Conservation (phyloP, 1,139 yeast genomes). For the Tardiomyces digboiensis region DNA sequence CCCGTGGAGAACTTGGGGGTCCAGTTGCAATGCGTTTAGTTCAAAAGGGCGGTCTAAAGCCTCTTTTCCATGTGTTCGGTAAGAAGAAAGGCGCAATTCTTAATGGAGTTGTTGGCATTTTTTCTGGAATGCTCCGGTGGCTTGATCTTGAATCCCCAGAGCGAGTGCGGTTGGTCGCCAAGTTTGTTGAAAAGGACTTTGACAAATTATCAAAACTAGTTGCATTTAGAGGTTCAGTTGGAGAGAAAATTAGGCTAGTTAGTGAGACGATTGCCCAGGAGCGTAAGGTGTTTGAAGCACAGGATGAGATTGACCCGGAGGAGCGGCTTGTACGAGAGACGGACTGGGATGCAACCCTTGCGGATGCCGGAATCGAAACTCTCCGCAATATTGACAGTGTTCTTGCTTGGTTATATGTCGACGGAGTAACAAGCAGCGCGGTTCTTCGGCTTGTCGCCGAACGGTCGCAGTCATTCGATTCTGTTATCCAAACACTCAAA, state of each 20-base stretch:
- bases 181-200: slow-evolving; percentile 18
- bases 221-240: slow-evolving; percentile 6
- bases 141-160: slow-evolving; percentile 21
- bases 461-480: too few species aligned
- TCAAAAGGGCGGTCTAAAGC: slow-evolving; percentile 19
- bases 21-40: slow-evolving; percentile 17
- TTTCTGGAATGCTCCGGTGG: slow-evolving; percentile 20
- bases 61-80: slow-evolving; percentile 13
- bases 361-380: slow-evolving; percentile 18
- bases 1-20: slow-evolving; percentile 13
- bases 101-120: slow-evolving; percentile 14
- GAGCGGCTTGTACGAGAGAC: slow-evolving; percentile 10
- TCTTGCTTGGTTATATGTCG: slow-evolving; percentile 23
- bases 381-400: slow-evolving; percentile 16
- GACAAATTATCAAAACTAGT: slow-evolving; percentile 13
- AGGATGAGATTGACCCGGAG: slow-evolving; percentile 6
- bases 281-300: slow-evolving; percentile 2
- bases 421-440: slow-evolving; percentile 13
- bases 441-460: too few species aligned
- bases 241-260: neutral
- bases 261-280: neutral
- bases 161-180: slow-evolving; percentile 20
- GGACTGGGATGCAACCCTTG: slow-evolving; percentile 13
- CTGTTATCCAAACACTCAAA: neutral
- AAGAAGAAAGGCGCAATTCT: slow-evolving; percentile 1